Percentiles rank a stretch among this genome's conserved stretches.
Conservation (phyloP, 495 filamentous ascomycete species). For the Neurospora sp. region DNA sequence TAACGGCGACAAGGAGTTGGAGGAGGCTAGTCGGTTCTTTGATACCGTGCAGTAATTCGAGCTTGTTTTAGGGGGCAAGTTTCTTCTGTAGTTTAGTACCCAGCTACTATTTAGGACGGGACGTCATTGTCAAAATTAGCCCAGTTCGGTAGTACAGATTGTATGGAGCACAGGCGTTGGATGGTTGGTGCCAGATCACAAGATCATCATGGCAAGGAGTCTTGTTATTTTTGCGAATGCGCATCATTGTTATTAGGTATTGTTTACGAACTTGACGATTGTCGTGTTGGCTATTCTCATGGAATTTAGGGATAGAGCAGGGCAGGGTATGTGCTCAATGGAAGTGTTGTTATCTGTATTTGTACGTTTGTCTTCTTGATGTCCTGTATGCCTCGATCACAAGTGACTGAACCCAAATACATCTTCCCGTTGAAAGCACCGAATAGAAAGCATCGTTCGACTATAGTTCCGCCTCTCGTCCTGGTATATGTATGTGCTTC, state of each 20-base stretch:
- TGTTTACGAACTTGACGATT: not conserved
- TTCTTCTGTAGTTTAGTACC: not conserved
- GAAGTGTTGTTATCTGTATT: not conserved
- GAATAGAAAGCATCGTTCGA: not conserved
- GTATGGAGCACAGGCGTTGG: not conserved
- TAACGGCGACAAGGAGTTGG: constrained; percentile 72
- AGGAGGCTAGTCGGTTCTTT: constrained; percentile 75
- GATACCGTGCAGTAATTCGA: constrained; percentile 33
- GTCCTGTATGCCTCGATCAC: not conserved
- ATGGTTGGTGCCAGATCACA: not conserved
- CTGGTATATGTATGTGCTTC: not conserved
- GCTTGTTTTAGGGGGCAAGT: not conserved
- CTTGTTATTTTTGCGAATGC: not conserved
- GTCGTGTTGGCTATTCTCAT: not conserved
- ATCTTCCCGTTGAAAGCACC: not conserved
- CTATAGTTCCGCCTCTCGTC: not conserved
- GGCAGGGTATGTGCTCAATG: not conserved
- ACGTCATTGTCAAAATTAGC: not conserved
- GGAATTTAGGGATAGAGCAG: not conserved
- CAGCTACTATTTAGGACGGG: not conserved
- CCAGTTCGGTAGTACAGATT: not conserved
- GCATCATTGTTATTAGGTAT: not conserved
- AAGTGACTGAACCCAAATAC: not conserved
- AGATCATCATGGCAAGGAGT: not conserved
- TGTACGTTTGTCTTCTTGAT: not conserved